Conservation (phyloP, 2,329 filamentous ascomycete genomes). For the Penicillium sp. region DNA sequence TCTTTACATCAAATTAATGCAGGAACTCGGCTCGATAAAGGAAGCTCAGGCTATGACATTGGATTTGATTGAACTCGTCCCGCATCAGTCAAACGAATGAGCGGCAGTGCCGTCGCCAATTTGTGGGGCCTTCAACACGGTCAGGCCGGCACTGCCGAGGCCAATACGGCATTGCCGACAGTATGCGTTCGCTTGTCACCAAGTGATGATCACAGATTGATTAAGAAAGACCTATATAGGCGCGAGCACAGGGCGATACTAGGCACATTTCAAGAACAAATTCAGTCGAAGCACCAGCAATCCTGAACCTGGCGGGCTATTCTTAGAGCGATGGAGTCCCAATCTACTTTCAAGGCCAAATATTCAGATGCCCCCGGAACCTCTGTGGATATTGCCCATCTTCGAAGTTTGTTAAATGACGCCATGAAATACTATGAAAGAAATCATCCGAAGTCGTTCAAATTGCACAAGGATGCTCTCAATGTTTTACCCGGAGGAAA, state of each 20-base stretch:
- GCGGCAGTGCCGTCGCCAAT: background rate
- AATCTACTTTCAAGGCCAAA: background rate
- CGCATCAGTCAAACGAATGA: background rate
- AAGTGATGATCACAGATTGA: background rate
- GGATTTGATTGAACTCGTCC: too few relatives aligned
- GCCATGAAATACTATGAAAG: background rate
- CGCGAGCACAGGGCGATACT: background rate
- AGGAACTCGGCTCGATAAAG: too few relatives aligned
- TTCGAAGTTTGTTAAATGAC: background rate
- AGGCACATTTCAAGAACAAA: too few relatives aligned
- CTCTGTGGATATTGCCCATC: background rate
- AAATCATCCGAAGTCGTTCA: slow-evolving; percentile 19
- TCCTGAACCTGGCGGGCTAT: too few relatives aligned
- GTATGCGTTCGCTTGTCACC: background rate
- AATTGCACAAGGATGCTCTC: slow-evolving; percentile 28
- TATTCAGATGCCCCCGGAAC: background rate
- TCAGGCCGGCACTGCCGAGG: slow-evolving; percentile 5
- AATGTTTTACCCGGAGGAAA: slow-evolving; percentile 41
- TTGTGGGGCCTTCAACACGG: background rate
- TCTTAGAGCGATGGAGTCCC: too few relatives aligned
- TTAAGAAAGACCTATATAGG: background rate
- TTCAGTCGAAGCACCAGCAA: too few relatives aligned
- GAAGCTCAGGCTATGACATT: background rate
- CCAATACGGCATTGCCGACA: background rate
- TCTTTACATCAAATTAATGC: too few relatives aligned